Percentiles rank a stretch among this genome's conserved stretches.
Conservation (phyloP, 2,329 filamentous ascomycete species). For the Fusarium longipes region DNA sequence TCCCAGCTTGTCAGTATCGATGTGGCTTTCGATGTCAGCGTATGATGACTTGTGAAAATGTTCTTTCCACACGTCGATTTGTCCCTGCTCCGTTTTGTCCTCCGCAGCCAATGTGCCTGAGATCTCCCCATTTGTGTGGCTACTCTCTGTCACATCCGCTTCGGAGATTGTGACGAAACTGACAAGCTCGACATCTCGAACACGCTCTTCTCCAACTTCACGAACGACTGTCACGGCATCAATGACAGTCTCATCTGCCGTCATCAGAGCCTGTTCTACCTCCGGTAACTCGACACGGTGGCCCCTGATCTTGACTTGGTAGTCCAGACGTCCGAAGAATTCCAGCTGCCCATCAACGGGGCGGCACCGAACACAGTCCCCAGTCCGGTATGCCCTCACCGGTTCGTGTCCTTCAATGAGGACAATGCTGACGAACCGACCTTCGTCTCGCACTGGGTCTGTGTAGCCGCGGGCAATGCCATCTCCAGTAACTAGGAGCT, state of each 20-base stretch:
- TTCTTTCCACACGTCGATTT: slow-evolving; percentile 4
- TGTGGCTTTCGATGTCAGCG: slow-evolving; percentile 13
- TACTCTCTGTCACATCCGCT: not conserved
- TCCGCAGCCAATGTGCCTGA: not conserved
- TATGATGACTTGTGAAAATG: slow-evolving; percentile 29
- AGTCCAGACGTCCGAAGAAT: slow-evolving; percentile 46
- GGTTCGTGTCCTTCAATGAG: not conserved
- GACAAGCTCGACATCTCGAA: not conserved
- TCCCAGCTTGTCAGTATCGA: slow-evolving; percentile 25
- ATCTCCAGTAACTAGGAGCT: not conserved
- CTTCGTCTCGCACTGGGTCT: not conserved
- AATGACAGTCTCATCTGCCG: not conserved
- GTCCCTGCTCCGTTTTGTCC: not conserved
- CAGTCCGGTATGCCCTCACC: slow-evolving; percentile 29
- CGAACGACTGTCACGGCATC: slow-evolving; percentile 1
- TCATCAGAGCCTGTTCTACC: slow-evolving; percentile 35
- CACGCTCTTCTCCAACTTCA: not conserved
- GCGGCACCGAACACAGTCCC: slow-evolving; percentile 42
- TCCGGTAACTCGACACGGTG: slow-evolving; percentile 48
- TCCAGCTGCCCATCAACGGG: slow-evolving; percentile 29
- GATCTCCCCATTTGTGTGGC: not conserved
- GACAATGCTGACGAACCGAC: not conserved
- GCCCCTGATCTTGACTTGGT: slow-evolving; percentile 46
- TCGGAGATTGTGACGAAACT: not conserved
- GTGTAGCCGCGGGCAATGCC: not conserved